These are phyloP conservation scores for Phalaenopsis equestris DNA, from an alignment of 106 monocot genomes.

Conservation along the genomic window DNA sequence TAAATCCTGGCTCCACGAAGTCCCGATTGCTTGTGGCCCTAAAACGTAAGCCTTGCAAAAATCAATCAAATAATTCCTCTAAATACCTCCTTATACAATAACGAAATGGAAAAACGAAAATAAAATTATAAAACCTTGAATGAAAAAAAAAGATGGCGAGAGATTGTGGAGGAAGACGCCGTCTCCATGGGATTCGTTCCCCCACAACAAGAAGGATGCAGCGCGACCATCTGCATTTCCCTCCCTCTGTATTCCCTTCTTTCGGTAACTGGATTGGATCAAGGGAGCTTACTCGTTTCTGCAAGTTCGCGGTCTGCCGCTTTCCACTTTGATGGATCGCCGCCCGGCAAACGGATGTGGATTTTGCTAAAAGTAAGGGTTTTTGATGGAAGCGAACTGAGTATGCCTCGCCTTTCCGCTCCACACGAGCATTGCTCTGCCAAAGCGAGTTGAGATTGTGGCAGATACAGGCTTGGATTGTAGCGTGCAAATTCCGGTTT, in stretches of 20 bases:
- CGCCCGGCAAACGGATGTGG: not conserved
- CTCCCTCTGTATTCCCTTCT: not conserved
- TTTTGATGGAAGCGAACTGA: no score
- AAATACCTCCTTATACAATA: not conserved
- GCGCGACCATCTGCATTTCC: not conserved
- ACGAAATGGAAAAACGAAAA: slow-evolving; percentile 5
- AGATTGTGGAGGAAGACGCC: not conserved
- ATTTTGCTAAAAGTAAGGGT: not conserved
- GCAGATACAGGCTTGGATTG: no score
- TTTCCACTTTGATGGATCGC: not conserved
- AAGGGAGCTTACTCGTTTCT: not conserved
- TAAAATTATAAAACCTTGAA: not conserved
- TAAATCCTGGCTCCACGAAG: not conserved
- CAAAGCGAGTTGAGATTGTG: no score
- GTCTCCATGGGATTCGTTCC: not conserved
- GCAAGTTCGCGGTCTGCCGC: no score
- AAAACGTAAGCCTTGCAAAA: not conserved
- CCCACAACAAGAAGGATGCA: slow-evolving; percentile 8
- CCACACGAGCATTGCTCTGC: no score
- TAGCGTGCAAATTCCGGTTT: no score
- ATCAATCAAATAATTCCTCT: not conserved
- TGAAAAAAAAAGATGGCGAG: not conserved
- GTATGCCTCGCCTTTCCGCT: no score
- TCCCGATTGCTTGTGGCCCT: not conserved
- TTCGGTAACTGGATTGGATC: not conserved